Evolutionary conservation across 345 rosid species (phyloP).

Genomic region (Boechera divaricarpa): DNA sequence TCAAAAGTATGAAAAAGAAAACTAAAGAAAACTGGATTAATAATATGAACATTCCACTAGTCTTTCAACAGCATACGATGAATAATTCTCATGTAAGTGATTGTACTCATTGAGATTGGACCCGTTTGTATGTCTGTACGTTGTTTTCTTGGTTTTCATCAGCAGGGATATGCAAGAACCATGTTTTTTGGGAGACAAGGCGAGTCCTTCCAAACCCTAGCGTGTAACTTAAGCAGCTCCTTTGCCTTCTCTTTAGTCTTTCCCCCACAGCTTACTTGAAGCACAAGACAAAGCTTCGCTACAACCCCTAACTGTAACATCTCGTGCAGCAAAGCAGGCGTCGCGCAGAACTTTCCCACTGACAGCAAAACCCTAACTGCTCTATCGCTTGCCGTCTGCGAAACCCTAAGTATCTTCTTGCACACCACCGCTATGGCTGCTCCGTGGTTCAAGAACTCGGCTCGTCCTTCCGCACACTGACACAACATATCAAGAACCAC

Average conservation of each 20-base stretch:
- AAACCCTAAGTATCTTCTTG: constrained; percentile 78
- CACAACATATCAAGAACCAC: constrained; percentile 63
- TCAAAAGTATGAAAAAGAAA: constrained; percentile 16
- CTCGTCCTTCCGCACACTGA: constrained; percentile 79
- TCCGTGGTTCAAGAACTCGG: constrained; percentile 64
- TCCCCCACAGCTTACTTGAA: constrained; percentile 58
- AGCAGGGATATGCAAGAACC: constrained; percentile 51
- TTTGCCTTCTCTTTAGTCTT: constrained; percentile 64
- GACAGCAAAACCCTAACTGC: constrained; percentile 68
- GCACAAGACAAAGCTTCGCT: constrained; percentile 66
- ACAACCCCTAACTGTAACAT: constrained; percentile 80
- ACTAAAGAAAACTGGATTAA: constrained; percentile 16
- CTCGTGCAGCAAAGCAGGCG: constrained; percentile 57
- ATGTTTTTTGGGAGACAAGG: constrained; percentile 56
- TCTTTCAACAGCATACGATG: constrained; percentile 1
- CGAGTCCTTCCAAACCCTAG: constrained; percentile 67
- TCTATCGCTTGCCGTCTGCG: constrained; percentile 63
- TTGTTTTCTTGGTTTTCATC: constrained; percentile 29
- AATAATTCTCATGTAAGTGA: constrained; percentile 35
- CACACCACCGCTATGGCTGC: constrained; percentile 77
- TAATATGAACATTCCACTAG: constrained; percentile 19
- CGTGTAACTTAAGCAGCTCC: constrained; percentile 71
- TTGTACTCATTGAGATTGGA: constrained; percentile 34
- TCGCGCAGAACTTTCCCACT: constrained; percentile 65
- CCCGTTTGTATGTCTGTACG: constrained; percentile 16